Percentiles rank a stretch among this genome's conserved stretches.
phyloP scores from a whole-genome alignment of 2,329 filamentous ascomycete species.

The Didymella exigua region DNA sequence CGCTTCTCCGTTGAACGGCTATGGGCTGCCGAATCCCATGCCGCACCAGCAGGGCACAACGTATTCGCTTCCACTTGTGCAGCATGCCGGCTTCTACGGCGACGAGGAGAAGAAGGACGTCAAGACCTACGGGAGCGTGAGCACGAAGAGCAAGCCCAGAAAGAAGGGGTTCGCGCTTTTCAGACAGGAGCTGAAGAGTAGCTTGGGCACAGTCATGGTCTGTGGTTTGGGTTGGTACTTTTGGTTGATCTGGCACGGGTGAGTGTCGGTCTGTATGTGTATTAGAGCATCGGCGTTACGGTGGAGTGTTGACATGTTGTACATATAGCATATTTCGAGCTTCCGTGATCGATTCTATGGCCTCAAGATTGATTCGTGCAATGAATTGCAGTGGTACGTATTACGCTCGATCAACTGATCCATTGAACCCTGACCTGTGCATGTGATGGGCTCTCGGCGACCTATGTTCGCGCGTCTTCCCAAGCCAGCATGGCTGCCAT shows the following conservation, averaged over 20 bases:
- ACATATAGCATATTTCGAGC: not conserved
- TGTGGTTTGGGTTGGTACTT: not conserved
- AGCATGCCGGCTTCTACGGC: constrained; percentile 51
- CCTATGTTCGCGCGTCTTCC: constrained; percentile 24
- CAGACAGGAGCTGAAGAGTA: constrained; percentile 62
- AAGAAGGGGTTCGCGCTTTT: constrained; percentile 54
- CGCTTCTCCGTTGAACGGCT: constrained; percentile 45
- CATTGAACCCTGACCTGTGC: not conserved
- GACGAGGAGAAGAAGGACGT: constrained; percentile 31
- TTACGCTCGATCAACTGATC: not conserved
- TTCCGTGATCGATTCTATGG: not conserved
- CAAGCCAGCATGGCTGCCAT: constrained; percentile 62
- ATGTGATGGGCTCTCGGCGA: not conserved
- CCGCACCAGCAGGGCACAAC: constrained; percentile 17
- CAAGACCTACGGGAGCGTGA: constrained; percentile 23
- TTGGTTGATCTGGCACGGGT: not conserved
- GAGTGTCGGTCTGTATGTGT: not conserved
- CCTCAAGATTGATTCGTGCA: not conserved
- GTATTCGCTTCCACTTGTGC: constrained; percentile 45
- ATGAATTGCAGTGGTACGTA: not conserved
- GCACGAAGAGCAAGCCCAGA: constrained; percentile 38
- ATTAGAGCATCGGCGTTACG: not conserved
- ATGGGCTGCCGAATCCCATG: constrained; percentile 30
- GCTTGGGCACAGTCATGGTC: not conserved
- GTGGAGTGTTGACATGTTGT: not conserved